phyloP scores from a whole-genome alignment of 1,139 yeast species.

The Saccharomyces hybrid region DNA sequence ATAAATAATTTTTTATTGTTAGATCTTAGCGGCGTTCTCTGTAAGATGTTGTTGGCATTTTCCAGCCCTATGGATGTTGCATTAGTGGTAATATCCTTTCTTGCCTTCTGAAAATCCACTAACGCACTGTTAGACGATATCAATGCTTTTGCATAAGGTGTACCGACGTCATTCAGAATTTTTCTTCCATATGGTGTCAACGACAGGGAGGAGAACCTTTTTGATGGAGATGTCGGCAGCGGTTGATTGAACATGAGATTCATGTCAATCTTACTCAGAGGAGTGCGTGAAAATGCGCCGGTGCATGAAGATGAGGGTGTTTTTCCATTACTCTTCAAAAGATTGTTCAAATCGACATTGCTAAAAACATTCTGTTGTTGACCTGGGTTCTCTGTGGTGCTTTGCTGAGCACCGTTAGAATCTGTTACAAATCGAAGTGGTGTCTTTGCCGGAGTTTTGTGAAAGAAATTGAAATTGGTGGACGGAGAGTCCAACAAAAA shows the following conservation, averaged over 20 bases:
- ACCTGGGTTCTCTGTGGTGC: background rate
- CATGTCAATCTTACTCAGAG: conserved; percentile 27
- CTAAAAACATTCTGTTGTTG: conserved; percentile 8
- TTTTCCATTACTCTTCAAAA: conserved; percentile 5
- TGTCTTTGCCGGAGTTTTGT: conserved; percentile 31
- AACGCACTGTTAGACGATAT: conserved; percentile 29
- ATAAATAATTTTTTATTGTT: conserved; percentile 2
- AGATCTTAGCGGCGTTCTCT: conserved; percentile 8
- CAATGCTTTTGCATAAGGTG: conserved; percentile 23
- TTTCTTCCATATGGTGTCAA: conserved; percentile 30
- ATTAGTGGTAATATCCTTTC: conserved; percentile 21
- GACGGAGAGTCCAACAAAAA: conserved; percentile 30
- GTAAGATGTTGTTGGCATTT: background rate
- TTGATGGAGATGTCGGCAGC: conserved; percentile 26
- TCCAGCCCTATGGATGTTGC: background rate
- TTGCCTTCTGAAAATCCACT: conserved; percentile 30
- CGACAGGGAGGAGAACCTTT: conserved; percentile 21
- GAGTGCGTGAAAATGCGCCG: conserved; percentile 17
- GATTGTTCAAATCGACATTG: conserved; percentile 8
- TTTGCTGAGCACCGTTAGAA: conserved; percentile 4
- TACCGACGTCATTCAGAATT: conserved; percentile 26
- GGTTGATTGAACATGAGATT: conserved; percentile 27
- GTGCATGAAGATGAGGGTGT: background rate
- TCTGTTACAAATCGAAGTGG: conserved; percentile 27
- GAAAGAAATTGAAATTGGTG: conserved; percentile 26